Base-by-base conservation (phyloP, 345 rosid genomes). In the Salix udensis region DNA sequence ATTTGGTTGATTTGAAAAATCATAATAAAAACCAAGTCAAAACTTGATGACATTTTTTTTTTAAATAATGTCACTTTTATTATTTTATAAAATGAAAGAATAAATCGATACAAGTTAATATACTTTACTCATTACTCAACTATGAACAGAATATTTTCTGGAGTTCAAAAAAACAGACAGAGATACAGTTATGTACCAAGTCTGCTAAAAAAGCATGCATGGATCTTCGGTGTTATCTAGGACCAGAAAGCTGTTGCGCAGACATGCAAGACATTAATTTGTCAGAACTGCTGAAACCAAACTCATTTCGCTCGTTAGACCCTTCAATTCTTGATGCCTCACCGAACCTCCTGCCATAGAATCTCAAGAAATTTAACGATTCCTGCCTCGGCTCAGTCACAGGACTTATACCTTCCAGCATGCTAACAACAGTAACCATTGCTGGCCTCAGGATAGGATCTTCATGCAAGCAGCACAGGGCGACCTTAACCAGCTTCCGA, bases 171-270 rank as follows among this genome's bases (percentile, higher is more conserved):
- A 9, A 40, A 40, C 4, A 40, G 3, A 40, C 44, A 40, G 44
- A 30, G 31, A 40, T 9, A 40, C 44, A 40, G 10, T 40, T 40
- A 8, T 40, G 44, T 40, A 40, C 44, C 10, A 9, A 40, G 44
- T 2, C 44, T 40, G 44, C 44, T 9, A 2, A 40, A 40, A 40
- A 3, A 44, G 16, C 50, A n/a, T n/a, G n/a, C n/a, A 44, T 4
- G 50, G 50, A 46, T 46, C 50, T 4, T 14, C 50, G 0, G 6
- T 46, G 50, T 74, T 84, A 94, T 85, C 98, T 90, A 5, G 97
- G 98, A 4, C 98, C 98, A 3, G 97, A 94, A 58, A 94, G 78
- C 82, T 89, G 91, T 75, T 92, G 97, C 6, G 98, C 91, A 39
- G 97, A 88, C 36, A 91, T 61, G 67, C 88, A 89, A 74, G 97